A percentile compares a stretch with the other conserved stretches of the same genome.
phyloP scores from a whole-genome alignment of 345 rosid genomes.

The Rhodamnia rubescens region DNA sequence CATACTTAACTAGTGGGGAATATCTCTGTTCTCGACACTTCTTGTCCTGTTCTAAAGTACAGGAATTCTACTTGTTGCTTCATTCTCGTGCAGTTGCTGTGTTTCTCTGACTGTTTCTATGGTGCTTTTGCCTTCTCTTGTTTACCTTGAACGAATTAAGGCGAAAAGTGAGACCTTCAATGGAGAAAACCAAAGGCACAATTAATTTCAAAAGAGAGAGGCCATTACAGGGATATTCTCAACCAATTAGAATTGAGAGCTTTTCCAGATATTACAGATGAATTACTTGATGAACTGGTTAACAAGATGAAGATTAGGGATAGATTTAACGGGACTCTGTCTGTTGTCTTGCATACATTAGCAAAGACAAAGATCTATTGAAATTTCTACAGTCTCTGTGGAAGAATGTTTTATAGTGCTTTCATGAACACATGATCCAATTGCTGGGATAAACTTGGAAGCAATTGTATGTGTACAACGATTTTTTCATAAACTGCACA shows the following conservation, averaged over 20 bases:
- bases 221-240: not conserved
- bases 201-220: not conserved
- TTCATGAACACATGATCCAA: not conserved
- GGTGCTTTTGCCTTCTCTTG: not conserved
- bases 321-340: not conserved
- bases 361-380: not conserved
- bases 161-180: not conserved
- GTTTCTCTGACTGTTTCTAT: not conserved
- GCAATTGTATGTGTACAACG: not conserved
- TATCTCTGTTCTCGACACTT: not conserved
- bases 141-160: not conserved
- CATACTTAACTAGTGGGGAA: not conserved
- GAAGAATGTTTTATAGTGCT: not conserved
- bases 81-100: not conserved
- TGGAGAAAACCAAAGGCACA: not conserved
- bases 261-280: not conserved
- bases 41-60: not conserved
- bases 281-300: not conserved
- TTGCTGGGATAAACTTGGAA: not conserved
- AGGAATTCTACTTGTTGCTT: not conserved
- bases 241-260: not conserved
- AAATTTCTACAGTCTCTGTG: not conserved
- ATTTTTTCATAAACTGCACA: not conserved
- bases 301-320: not conserved
- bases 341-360: not conserved